Base-by-base conservation (phyloP, 306 rosid species). In the Psophocarpus tetragonolobus region DNA sequence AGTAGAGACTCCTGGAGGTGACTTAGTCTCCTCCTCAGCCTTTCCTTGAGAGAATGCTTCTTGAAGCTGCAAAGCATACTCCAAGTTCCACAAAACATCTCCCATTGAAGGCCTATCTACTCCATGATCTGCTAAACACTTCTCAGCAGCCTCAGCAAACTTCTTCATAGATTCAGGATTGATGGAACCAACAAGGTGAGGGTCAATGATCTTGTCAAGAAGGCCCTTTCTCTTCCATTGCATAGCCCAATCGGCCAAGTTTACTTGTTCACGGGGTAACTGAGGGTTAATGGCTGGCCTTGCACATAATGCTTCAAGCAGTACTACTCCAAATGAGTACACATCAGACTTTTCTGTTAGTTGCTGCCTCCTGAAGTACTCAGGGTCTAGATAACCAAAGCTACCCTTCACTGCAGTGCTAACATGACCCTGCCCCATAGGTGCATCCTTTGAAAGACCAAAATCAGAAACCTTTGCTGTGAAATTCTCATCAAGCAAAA, bases 61-160 rank as follows among this genome's bases (percentile, higher is more conserved):
- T 84, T 88, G 92, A 77, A 88, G 88, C 63, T 88, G 92, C 81
- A 88, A 67, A 27, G 92, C 88, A 78, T 86, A 88, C 57, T 88
- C 92, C 74, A 88, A 61, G 47, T 88, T 86, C 92, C 92, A 88
- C 23, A 88, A 71, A 17, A 88, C 92, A 84, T 88, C 92, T 26
- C 92, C 92, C 92, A 88, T 88, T 50, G 92, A 77, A 51, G 92
- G 92, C 71, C 92, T 86, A 24, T 88, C 92, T 11, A 77, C 92
- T 3, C 92, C 92, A 70, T 84, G 80, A 17, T 88, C 92, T 6
- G 90, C 90, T 68, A 88, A 77, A n/a, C 92, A 88, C 54, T 88
- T 88, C 81, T 88, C 92, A 8, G 90, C 90, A 38, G 92, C 92
- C 79, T 88, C 92, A 6, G 90, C 90, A 62, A 80, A 86, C 54